Conservation (phyloP, 106 monocot species). For the Apostasia ramifera region DNA sequence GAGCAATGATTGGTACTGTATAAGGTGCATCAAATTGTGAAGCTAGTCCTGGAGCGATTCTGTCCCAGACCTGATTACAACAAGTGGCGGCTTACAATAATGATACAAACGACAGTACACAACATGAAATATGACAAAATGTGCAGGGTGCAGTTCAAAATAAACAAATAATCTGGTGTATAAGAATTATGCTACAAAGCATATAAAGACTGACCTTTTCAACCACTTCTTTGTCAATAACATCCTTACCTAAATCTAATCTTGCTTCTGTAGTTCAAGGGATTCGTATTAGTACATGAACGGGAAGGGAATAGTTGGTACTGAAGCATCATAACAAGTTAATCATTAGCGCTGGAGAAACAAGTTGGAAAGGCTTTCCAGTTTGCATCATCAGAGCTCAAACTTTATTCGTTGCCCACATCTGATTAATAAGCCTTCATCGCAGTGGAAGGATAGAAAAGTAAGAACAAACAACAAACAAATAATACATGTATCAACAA, state of each 20-base stretch:
- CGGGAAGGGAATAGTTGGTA: too few relatives aligned
- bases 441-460: too few relatives aligned
- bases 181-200: not conserved
- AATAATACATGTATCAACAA: too few relatives aligned
- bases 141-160: not conserved
- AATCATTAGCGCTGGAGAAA: too few relatives aligned
- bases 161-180: too few relatives aligned
- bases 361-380: too few relatives aligned
- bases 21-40: constrained; percentile 76
- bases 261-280: constrained; percentile 46
- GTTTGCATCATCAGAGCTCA: too few relatives aligned
- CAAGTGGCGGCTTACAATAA: constrained; percentile 4
- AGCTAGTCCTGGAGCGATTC: constrained; percentile 85
- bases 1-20: constrained; percentile 58
- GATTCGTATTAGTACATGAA: too few relatives aligned
- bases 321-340: too few relatives aligned
- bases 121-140: not conserved
- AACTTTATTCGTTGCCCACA: too few relatives aligned
- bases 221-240: constrained; percentile 81
- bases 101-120: constrained; percentile 3
- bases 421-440: too few relatives aligned
- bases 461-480: too few relatives aligned
- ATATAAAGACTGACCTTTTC: constrained; percentile 52
- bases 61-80: constrained; percentile 75
- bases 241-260: constrained; percentile 57